Evolutionary conservation across 345 rosid species (phyloP).

Genomic region (Euphorbia tirucalli): DNA sequence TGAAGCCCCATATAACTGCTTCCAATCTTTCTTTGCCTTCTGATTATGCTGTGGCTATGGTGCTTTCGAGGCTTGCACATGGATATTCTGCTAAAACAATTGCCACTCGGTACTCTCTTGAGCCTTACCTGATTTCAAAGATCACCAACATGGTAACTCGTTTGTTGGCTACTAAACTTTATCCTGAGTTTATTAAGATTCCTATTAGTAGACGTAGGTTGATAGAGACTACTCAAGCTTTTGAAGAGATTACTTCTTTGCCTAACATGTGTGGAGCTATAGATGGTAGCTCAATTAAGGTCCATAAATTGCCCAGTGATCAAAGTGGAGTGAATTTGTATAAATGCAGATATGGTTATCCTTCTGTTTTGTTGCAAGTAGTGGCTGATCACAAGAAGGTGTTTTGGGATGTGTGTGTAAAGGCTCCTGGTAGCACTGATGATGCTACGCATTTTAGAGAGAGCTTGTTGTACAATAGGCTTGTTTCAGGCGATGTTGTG

Average conservation of each 20-base stretch:
- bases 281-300: slow-evolving; percentile 73
- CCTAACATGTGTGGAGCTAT: slow-evolving; percentile 93
- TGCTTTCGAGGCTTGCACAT: slow-evolving; percentile 78
- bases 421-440: slow-evolving; percentile 82
- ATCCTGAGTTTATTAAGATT: slow-evolving; percentile 88
- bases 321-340: slow-evolving; percentile 41
- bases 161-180: slow-evolving; percentile 80
- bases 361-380: slow-evolving; percentile 80
- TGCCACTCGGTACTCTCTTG: slow-evolving; percentile 72
- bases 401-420: slow-evolving; percentile 94
- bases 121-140: slow-evolving; percentile 87
- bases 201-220: slow-evolving; percentile 79
- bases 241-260: slow-evolving; percentile 83
- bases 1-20: slow-evolving; percentile 79
- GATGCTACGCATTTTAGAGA: slow-evolving; percentile 87
- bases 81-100: slow-evolving; percentile 73
- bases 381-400: slow-evolving; percentile 91
- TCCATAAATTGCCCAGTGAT: slow-evolving; percentile 40
- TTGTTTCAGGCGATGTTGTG: slow-evolving; percentile 77
- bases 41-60: slow-evolving; percentile 95
- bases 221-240: slow-evolving; percentile 82
- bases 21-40: slow-evolving; percentile 91
- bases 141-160: slow-evolving; percentile 96
- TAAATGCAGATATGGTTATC: slow-evolving; percentile 61
- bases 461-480: slow-evolving; percentile 77